Percentiles rank a stretch among this genome's conserved stretches.
These are phyloP conservation scores for Umbellularia californica DNA, from an alignment of 164 flowering plant genomes.

Conservation along the genomic window DNA sequence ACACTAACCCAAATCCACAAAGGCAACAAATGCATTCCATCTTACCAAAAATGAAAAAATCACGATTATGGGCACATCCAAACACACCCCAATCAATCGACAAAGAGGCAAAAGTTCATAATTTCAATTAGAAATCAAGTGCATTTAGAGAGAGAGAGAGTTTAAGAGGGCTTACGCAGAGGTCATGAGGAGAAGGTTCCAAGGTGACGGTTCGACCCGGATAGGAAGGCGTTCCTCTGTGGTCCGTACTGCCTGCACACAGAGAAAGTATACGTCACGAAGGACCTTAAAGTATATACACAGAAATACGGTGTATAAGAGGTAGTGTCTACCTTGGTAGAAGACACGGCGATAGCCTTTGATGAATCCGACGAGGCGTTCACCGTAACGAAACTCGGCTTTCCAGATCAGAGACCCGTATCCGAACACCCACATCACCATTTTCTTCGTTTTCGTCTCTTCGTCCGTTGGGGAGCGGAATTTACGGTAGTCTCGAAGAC, in stretches of 20 bases:
- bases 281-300: background rate
- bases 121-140: background rate
- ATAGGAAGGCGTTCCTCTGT: conserved; percentile 82
- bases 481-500: background rate
- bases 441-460: conserved; percentile 14
- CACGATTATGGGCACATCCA: too few species aligned
- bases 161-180: conserved; percentile 54
- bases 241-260: conserved; percentile 82
- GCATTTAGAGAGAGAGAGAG: background rate
- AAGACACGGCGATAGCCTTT: conserved; percentile 90
- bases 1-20: too few species aligned
- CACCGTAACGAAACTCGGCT: conserved; percentile 72
- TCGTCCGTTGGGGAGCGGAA: background rate
- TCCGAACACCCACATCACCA: conserved; percentile 95
- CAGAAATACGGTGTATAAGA: conserved; percentile 6
- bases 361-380: conserved; percentile 80
- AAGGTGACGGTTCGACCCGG: conserved; percentile 96
- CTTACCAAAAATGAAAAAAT: too few species aligned
- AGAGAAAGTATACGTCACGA: background rate
- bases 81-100: too few species aligned
- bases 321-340: conserved; percentile 55
- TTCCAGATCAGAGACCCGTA: conserved; percentile 97
- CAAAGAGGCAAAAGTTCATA: background rate
- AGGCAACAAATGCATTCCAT: too few species aligned
- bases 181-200: conserved; percentile 63